Evolutionary conservation across 352 stramenopile species (phyloP).

Genomic region (Thraustochytrium striatum): DNA sequence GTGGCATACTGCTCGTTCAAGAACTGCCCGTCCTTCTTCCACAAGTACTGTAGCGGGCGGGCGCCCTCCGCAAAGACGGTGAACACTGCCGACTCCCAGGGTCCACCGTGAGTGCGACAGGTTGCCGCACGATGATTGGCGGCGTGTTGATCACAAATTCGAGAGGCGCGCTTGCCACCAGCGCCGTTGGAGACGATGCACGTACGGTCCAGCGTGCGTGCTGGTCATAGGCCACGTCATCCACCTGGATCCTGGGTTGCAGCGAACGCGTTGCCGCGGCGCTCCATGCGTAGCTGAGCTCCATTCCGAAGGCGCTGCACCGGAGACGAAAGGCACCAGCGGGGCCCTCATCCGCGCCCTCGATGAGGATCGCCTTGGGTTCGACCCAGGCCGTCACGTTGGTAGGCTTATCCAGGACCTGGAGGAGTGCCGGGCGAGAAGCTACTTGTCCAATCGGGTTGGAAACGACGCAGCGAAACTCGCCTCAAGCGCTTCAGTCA

Average conservation of each 20-base stretch:
- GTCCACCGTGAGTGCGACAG: background rate
- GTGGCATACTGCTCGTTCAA: background rate
- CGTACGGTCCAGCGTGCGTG: slow-evolving; percentile 5
- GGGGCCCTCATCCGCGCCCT: slow-evolving; percentile 1
- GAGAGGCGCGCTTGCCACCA: background rate
- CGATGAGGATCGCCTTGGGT: background rate
- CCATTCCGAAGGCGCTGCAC: background rate
- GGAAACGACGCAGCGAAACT: slow-evolving; percentile 10
- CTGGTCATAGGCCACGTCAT: background rate
- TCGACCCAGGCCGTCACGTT: slow-evolving; percentile 10
- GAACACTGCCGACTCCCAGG: background rate
- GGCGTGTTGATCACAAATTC: slow-evolving; percentile 38
- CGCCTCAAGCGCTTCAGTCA: background rate
- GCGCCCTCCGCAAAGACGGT: background rate
- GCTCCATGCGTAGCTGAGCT: background rate
- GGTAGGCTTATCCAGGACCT: slow-evolving; percentile 11
- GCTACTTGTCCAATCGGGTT: background rate
- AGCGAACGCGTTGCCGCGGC: background rate
- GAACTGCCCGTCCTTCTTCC: slow-evolving; percentile 42
- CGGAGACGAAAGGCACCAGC: background rate
- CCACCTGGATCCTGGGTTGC: background rate
- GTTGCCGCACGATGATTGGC: slow-evolving; percentile 21
- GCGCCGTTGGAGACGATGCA: slow-evolving; percentile 32
- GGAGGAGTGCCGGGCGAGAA: background rate
- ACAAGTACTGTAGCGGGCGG: background rate